phyloP scores from a whole-genome alignment of 1,139 yeast species.

The Candida sp. region DNA sequence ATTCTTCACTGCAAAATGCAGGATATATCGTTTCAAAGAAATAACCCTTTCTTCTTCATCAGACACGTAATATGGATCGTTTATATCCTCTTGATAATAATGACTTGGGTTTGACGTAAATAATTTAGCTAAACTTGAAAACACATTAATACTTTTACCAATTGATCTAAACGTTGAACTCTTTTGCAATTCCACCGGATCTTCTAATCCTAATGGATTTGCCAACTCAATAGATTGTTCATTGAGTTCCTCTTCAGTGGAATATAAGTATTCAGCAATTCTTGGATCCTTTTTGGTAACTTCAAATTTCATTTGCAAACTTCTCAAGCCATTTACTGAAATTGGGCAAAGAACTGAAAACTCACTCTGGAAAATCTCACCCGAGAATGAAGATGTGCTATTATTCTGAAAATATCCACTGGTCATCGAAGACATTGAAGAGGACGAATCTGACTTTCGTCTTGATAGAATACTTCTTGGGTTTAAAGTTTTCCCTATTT shows the following conservation, averaged over 20 bases:
- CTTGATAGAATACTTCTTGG: conserved; percentile 15
- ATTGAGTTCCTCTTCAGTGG: background rate
- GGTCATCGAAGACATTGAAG: background rate
- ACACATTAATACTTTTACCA: conserved; percentile 26
- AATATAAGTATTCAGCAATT: conserved; percentile 2
- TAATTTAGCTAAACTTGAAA: conserved; percentile 45
- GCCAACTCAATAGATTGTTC: conserved; percentile 11
- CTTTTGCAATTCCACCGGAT: conserved; percentile 15
- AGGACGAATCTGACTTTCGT: background rate
- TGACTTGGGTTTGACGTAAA: conserved; percentile 68
- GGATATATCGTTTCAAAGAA: conserved; percentile 54
- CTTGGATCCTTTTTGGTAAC: conserved; percentile 14
- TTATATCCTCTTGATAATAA: conserved; percentile 36
- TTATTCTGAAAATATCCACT: background rate
- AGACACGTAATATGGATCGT: conserved; percentile 43
- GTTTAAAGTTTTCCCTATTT: conserved; percentile 16
- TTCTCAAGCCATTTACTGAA: conserved; percentile 29
- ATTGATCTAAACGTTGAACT: conserved; percentile 14
- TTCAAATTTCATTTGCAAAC: conserved; percentile 33
- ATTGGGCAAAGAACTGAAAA: conserved; percentile 21
- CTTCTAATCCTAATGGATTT: conserved; percentile 26
- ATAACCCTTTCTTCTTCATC: conserved; percentile 38
- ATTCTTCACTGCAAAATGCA: conserved; percentile 60
- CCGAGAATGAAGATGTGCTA: background rate
- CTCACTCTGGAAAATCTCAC: background rate